Base-by-base conservation (phyloP, 257 asterid genomes). In the Ilex asprella region DNA sequence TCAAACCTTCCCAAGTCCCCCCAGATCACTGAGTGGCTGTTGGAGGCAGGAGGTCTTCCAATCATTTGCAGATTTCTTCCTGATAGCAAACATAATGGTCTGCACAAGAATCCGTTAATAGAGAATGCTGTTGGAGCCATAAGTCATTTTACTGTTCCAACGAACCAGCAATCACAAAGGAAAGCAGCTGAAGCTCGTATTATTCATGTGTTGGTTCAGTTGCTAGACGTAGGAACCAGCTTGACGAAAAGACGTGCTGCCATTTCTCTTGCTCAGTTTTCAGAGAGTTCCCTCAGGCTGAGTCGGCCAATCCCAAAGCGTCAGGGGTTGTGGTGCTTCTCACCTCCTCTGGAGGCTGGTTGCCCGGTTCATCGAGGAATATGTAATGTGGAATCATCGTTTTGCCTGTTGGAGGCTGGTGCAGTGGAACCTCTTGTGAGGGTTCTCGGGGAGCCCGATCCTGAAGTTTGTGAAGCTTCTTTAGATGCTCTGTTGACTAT, bases 401-500 rank as follows among this genome's bases (percentile, higher is more conserved):
- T 79, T 65, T 85, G 93, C 73, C 69, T 85, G 63, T 4, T 85
- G 55, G 85, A 82, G 76, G 79, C 85, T 29, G 66, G 69, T 35
- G 86, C 93, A 14, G 74, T 85, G 29, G 68, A 31, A n/a, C 75
- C 79, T 55, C 83, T 85, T 7, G 75, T 70, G 29, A 70, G 73
- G 71, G 84, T 76, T 70, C 79, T 85, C 7, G 63, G 70, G 14
- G 79, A 79, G 32, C 65, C 76, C 11, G 86, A 85, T 60, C 60
- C 61, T 12, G 80, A 59, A 53, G 78, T 77, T 39, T 74, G 80
- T 31, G 93, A 82, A 74, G 93, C 93, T 52, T 81, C 84, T 32
- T 57, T 85, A 44, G 93, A 82, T 44, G 87, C 93, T 10, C 81
- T 84, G n/a, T n/a, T 82, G 62, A 80, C 93, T 65, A 71, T 85